Conservation (phyloP, 2,329 filamentous ascomycete species). For the Neopestalotiopsis clavispora region DNA sequence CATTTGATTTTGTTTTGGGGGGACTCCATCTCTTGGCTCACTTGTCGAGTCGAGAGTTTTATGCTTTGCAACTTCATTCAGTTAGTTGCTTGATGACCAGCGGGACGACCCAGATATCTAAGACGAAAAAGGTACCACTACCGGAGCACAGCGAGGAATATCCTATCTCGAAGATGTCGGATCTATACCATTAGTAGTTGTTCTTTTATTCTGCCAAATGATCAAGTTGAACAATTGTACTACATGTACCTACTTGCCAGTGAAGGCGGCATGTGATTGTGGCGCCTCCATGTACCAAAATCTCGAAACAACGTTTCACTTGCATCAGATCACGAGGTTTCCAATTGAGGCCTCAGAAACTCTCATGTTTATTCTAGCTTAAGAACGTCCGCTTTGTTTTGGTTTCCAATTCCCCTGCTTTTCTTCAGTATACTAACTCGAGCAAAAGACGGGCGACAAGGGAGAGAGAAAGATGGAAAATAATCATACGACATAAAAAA, state of each 20-base stretch:
- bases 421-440: no score
- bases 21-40: not conserved
- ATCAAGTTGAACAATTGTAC: slow-evolving; percentile 2
- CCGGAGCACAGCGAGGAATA: not conserved
- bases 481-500: not conserved
- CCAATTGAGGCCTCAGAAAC: not conserved
- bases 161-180: not conserved
- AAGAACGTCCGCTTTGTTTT: no score
- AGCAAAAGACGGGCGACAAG: not conserved
- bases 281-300: not conserved
- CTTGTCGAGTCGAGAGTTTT: slow-evolving; percentile 19
- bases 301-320: not conserved
- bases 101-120: not conserved
- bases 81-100: not conserved
- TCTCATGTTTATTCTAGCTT: no score
- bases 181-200: not conserved
- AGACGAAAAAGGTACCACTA: not conserved
- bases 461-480: not conserved
- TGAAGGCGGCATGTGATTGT: not conserved
- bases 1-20: not conserved
- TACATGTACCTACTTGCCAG: not conserved
- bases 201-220: not conserved
- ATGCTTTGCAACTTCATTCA: slow-evolving; percentile 19
- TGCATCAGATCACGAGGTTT: not conserved
- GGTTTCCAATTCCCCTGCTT: no score